Percentiles rank a stretch among this genome's conserved stretches.
Evolutionary conservation across 2,329 filamentous ascomycete species (phyloP).

Genomic region (Parasarocladium wereldwijsianum): DNA sequence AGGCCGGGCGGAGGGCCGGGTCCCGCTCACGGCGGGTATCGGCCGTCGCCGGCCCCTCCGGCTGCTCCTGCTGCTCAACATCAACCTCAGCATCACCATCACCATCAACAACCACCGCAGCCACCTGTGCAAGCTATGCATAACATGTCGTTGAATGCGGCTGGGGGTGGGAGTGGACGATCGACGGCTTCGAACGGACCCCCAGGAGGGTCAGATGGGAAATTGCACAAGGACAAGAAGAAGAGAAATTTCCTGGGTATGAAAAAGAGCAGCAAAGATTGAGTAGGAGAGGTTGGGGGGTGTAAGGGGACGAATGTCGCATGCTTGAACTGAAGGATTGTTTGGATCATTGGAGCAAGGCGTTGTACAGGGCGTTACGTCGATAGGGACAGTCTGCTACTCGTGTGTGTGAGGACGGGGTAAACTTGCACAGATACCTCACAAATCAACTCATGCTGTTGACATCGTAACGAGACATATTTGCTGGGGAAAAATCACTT

Average conservation of each 20-base stretch:
- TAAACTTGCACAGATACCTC: too few species aligned
- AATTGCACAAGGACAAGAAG: slow-evolving; percentile 45
- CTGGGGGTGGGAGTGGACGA: slow-evolving; percentile 10
- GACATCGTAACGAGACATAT: too few species aligned
- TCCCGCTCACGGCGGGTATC: slow-evolving; percentile 4
- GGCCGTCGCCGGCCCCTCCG: slow-evolving; percentile 7
- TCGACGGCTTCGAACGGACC: slow-evolving; percentile 10
- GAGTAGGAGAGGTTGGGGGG: too few species aligned
- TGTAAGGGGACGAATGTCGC: too few species aligned
- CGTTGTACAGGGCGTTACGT: too few species aligned
- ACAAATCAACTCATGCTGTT: too few species aligned
- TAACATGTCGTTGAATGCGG: slow-evolving; percentile 33
- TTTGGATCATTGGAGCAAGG: too few species aligned
- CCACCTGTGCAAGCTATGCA: slow-evolving; percentile 41
- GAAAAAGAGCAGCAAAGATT: too few species aligned
- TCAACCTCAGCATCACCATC: slow-evolving; percentile 12
- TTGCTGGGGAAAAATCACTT: too few species aligned
- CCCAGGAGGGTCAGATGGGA: slow-evolving; percentile 16
- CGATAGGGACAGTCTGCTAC: too few species aligned
- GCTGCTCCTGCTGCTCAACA: slow-evolving; percentile 18
- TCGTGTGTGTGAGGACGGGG: too few species aligned
- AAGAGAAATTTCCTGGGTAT: slow-evolving; percentile 41
- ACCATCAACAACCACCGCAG: slow-evolving; percentile 10
- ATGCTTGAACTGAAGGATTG: too few species aligned
- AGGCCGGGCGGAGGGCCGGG: slow-evolving; percentile 10